These are phyloP conservation scores for Candida maesae DNA, from an alignment of 805 yeast species.

Conservation along the genomic window DNA sequence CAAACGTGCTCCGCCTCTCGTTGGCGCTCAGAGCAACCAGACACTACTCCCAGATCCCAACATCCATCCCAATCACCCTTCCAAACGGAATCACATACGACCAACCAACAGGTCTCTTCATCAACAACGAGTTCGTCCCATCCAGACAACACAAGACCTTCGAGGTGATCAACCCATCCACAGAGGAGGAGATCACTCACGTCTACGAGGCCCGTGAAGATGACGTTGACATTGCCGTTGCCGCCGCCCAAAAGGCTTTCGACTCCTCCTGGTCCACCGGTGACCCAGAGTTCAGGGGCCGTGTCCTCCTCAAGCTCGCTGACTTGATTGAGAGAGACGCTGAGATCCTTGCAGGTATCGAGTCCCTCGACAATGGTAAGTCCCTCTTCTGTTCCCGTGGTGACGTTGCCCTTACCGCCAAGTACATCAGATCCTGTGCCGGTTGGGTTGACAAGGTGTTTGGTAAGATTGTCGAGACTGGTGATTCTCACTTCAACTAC, in stretches of 20 bases:
- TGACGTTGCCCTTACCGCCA: constrained; percentile 69
- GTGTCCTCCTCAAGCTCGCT: constrained; percentile 65
- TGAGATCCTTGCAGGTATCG: constrained; percentile 75
- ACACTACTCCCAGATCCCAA: constrained; percentile 35
- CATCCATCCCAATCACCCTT: constrained; percentile 47
- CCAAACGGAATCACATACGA: constrained; percentile 74
- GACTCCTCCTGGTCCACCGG: constrained; percentile 63
- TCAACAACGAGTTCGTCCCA: constrained; percentile 70
- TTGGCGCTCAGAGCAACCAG: constrained; percentile 25
- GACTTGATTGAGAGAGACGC: constrained; percentile 72
- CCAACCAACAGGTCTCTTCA: constrained; percentile 82
- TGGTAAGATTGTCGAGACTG: constrained; percentile 59
- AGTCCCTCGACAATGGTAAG: constrained; percentile 89
- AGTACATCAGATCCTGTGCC: constrained; percentile 78
- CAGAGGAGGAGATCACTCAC: constrained; percentile 65
- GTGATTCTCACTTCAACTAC: constrained; percentile 57
- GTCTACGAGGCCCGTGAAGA: constrained; percentile 73
- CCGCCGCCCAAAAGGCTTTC: constrained; percentile 80
- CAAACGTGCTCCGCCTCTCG: constrained; percentile 15
- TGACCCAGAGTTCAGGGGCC: constrained; percentile 65
- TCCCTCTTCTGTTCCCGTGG: constrained; percentile 68
- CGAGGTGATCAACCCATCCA: constrained; percentile 63
- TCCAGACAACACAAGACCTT: constrained; percentile 58
- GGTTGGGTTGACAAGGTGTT: constrained; percentile 72
- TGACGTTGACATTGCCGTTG: constrained; percentile 81